These are phyloP conservation scores for Solioccasus polychromus DNA, from an alignment of 768 basidiomycete genomes.

Conservation along the genomic window DNA sequence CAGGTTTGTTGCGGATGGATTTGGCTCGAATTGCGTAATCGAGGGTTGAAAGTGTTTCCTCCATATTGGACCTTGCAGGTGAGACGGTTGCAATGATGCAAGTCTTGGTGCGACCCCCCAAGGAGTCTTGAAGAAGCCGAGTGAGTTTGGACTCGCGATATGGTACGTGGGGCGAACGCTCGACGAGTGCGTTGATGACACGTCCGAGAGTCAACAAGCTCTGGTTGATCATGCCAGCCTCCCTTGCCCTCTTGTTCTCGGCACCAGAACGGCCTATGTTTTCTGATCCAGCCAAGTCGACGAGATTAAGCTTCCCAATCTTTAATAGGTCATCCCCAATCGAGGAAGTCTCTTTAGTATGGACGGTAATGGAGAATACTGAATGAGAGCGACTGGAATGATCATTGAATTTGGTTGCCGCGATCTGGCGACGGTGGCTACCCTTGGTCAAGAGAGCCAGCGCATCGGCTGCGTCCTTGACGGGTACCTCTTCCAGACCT, in stretches of 20 bases:
- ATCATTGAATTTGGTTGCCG: conserved; percentile 96
- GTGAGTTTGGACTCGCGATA: conserved; percentile 98
- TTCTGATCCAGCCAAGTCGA: conserved; percentile 96
- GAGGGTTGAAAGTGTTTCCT: conserved; percentile 95
- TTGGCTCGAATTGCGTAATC: conserved; percentile 96
- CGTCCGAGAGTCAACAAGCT: conserved; percentile 94
- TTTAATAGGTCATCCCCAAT: conserved; percentile 86
- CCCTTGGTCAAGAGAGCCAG: conserved; percentile 84
- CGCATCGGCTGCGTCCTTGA: conserved; percentile 81
- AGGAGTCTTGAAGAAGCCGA: conserved; percentile 96
- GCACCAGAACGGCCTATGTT: conserved; percentile 96
- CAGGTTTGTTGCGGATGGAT: conserved; percentile 92
- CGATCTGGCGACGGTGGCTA: conserved; percentile 86
- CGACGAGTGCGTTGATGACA: conserved; percentile 95
- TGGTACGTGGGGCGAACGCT: conserved; percentile 87
- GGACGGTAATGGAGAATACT: conserved; percentile 94
- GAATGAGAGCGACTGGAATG: conserved; percentile 97
- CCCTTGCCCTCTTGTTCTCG: conserved; percentile 89
- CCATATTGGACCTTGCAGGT: conserved; percentile 89
- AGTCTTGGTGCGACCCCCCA: conserved; percentile 95
- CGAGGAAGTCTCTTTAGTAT: conserved; percentile 77
- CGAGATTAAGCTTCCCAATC: conserved; percentile 94
- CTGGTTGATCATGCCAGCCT: conserved; percentile 99
- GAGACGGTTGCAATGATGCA: conserved; percentile 97
- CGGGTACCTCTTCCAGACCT: conserved; percentile 86